Evolutionary conservation across 2,329 filamentous ascomycete species (phyloP), one percentile per base, ranked within the genome.

Genomic region (Epicoccum sorghinum): DNA sequence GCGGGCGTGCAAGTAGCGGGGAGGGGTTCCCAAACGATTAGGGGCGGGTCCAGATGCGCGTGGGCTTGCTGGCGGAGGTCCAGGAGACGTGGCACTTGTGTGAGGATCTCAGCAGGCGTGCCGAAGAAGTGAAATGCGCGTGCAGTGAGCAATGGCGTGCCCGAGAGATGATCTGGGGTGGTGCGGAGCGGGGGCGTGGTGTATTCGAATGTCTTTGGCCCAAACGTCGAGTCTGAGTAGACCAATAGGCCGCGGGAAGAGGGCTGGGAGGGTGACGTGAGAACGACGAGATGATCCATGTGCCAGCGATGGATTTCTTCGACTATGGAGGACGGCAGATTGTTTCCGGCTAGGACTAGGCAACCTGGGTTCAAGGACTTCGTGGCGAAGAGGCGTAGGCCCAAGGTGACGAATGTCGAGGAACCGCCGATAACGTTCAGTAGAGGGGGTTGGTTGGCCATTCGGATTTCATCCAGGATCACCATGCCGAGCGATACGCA

Each of bases 11-110:
- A 49, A 22, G 59, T 36, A 12, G 51, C 47, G n/a, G 65, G 65
- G 7, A 66, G 33, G 27, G 63, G 62, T 36, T 67, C 65, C 65
- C 61, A 65, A n/a, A 65, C 58, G 12, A 67, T 52, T 7, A 62
- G 36, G 1, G 61, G 60, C 1, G 43, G 53, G 9, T 44, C 47
- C 3, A 49, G 30, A 2, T 12, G 22, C 0, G 18, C 13, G 7
- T 58, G 45, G 9, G 36, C 41, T 8, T 38, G 1, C 23, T 40
- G 10, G 6, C 61, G 53, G 6, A 65, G 45, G 4, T 22, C 29
- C 9, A 64, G 45, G 8, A 67, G 52, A 14, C 57, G 48, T 0
- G 62, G 62, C 0, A 62, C 53, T 29, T 62, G 58, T 4, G 7
- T 29, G 12, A 48, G 13, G 10, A 65, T 52, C 32, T 65, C 62